These are phyloP conservation scores for Quercus tomentella DNA, from an alignment of 331 rosid species.

Conservation along the genomic window DNA sequence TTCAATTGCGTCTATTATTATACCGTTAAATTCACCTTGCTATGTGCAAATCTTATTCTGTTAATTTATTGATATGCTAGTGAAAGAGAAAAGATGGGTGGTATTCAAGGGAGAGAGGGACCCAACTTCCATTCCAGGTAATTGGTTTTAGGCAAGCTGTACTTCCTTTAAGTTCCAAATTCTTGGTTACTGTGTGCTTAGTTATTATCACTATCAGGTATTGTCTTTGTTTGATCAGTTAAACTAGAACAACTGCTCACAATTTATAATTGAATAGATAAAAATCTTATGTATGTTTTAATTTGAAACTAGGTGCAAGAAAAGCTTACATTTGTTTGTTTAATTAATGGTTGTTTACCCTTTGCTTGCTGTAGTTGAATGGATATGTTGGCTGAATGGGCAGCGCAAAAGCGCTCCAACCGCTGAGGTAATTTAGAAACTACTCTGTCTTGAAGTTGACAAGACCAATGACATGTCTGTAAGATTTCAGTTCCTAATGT, in stretches of 20 bases:
- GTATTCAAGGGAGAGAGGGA: conserved; percentile 85
- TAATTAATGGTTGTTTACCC: conserved; percentile 16
- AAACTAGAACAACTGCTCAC: not conserved
- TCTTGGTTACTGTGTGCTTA: not conserved
- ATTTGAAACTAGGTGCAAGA: conserved; percentile 2
- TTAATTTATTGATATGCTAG: conserved; percentile 34
- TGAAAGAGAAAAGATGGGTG: conserved; percentile 99
- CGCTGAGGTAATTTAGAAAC: conserved; percentile 51
- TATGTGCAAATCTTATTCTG: conserved; percentile 19
- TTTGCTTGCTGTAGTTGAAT: conserved; percentile 71
- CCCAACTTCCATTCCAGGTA: conserved; percentile 91
- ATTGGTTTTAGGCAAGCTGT: conserved; percentile 4
- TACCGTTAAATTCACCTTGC: not conserved
- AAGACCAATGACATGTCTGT: conserved; percentile 1
- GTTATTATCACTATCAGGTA: not conserved
- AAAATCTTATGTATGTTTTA: not conserved
- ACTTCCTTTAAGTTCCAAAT: conserved; percentile 8
- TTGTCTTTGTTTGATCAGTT: not conserved
- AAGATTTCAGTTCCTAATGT: not conserved
- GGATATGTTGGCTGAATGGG: conserved; percentile 98
- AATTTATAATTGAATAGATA: conserved; percentile 1
- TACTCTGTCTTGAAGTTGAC: not conserved
- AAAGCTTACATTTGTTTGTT: conserved; percentile 9
- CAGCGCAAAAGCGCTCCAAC: conserved; percentile 97
- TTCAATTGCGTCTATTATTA: not conserved